Base-by-base conservation (phyloP, 495 filamentous ascomycete genomes). In the Talaromyces ruber region DNA sequence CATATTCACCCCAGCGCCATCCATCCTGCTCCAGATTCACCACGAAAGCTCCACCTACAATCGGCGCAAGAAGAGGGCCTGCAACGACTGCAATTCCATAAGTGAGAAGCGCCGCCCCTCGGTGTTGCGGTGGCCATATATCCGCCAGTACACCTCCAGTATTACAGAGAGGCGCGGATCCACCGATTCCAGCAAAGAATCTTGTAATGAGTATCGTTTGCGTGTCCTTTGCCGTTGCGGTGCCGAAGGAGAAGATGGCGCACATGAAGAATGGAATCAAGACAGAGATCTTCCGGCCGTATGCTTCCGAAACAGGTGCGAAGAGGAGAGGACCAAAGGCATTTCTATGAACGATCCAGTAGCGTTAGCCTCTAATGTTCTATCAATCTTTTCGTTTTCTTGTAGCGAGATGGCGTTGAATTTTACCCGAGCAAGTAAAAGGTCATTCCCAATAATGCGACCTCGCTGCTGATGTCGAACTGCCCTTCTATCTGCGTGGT, bases 371-470 rank as follows among this genome's bases (percentile, higher is more conserved):
- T 24, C 47, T 22, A n/a, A n/a, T 51, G 2, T 25, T 51, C 8
- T 51, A 1, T 28, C 2, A 1, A 2, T 28, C 22, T 26, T 53
- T 28, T n/a, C n/a, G 6, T 53, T 2, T 21, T 7, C 7, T 67
- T 2, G 65, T 70, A 53, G 50, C 11, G 22, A 4, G 50, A 53
- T 3, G 12, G 50, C 8, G 22, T 28, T 12, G 14, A n/a, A 24
- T 6, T 53, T 24, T 82, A 86, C n/a, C 84, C 84, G 4, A 76
- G 66, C 5, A 85, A 68, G 58, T 84, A 86, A 9, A 84, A 79
- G 4, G 84, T 85, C 3, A 88, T 83, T 4, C 86, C 81, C 56
- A 90, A 87, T 4, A 80, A 70, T 1, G 80, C 80, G 2, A 88
- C 75, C 61, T 80, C 71, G 18, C 68, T 64, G 60, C 78, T 86